A percentile compares a stretch with the other conserved stretches of the same genome.
phyloP scores from a whole-genome alignment of 2,329 filamentous ascomycete genomes.

The Tetracladium maxilliforme region DNA sequence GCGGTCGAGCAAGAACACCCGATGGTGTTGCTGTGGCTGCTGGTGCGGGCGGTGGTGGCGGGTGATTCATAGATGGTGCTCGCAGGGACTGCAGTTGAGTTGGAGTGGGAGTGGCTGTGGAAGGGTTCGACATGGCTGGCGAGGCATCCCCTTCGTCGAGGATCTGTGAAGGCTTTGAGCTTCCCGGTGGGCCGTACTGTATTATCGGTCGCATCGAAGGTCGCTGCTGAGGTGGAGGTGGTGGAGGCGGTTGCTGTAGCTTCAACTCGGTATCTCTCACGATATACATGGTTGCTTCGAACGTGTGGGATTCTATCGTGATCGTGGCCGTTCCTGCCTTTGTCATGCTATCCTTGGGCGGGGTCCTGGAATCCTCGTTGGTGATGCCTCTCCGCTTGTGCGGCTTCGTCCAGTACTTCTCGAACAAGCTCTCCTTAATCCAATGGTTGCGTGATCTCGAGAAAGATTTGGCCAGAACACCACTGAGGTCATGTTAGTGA shows the following conservation, averaged over 20 bases:
- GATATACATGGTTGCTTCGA: slow-evolving; percentile 61
- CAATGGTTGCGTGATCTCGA: slow-evolving; percentile 59
- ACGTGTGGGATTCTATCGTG: slow-evolving; percentile 64
- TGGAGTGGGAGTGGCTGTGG: slow-evolving; percentile 10
- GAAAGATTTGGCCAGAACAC: slow-evolving; percentile 60
- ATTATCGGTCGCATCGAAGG: slow-evolving; percentile 36
- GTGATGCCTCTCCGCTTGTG: slow-evolving; percentile 50
- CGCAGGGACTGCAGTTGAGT: slow-evolving; percentile 1
- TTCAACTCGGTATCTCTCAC: slow-evolving; percentile 54
- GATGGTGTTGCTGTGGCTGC: slow-evolving; percentile 7
- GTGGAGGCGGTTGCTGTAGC: slow-evolving; percentile 22
- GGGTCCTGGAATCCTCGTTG: slow-evolving; percentile 47
- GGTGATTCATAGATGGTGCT: slow-evolving; percentile 6
- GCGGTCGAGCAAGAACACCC: slow-evolving; percentile 7
- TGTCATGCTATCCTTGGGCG: slow-evolving; percentile 55
- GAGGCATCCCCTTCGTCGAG: no score
- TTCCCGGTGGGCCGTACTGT: slow-evolving; percentile 51
- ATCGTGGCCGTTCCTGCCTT: slow-evolving; percentile 62
- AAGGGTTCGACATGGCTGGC: slow-evolving; percentile 10
- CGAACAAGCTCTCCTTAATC: slow-evolving; percentile 58
- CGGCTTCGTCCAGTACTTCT: slow-evolving; percentile 67
- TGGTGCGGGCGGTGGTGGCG: slow-evolving; percentile 5
- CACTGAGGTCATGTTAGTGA: slow-evolving; percentile 29
- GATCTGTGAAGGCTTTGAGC: slow-evolving; percentile 39
- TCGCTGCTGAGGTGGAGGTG: slow-evolving; percentile 15